Base-by-base conservation (phyloP, 805 yeast species). In the Ogataea siamensis region DNA sequence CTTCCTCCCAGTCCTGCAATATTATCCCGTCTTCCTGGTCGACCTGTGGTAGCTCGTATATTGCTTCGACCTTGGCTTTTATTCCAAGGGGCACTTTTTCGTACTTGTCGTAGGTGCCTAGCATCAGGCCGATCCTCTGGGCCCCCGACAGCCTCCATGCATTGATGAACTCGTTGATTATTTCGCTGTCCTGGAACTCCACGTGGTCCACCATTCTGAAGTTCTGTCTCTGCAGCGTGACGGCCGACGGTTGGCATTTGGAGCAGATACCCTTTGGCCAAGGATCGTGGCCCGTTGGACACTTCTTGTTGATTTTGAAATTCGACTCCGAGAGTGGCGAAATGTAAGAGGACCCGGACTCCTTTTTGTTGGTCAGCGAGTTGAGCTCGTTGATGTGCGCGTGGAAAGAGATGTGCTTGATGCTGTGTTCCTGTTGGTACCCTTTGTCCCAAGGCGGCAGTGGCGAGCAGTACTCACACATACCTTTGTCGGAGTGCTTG, bases 161-260 rank as follows among this genome's bases (percentile, higher is more conserved):
- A 49, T 93, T 94, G 39, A 93, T 87, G 60, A 93, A 93, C 24
- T 73, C 68, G 60, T 93, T 87, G 37, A 93, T 76, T 17, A 88
- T 73, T 9, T 70, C 68, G 36, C 88, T 77, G 42, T 77, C 78
- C 16, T 87, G 78, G 60, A 89, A 86, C 59, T 93, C 99, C 20
- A 93, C 93, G 64, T 93, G 98, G 60, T 93, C 99, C 19, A 94
- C 96, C 95, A 93, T 87, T 52, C 99, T 75, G 61, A 86, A 93
- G 23, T 72, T 68, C 60, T 93, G 99, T 60, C 80, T 88, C 60
- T 84, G 95, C 45, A 93, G 68, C 0, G 98, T 89, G 43, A 93
- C 87, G 0, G 96, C 93, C 1, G 96, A 80, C 1, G 99, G 98
- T 62, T 91, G 98, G 63, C 99, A 91, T 61, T 88, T 87, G 11